Conservation (phyloP, 2,329 filamentous ascomycete species). For the Fusarium sp. region DNA sequence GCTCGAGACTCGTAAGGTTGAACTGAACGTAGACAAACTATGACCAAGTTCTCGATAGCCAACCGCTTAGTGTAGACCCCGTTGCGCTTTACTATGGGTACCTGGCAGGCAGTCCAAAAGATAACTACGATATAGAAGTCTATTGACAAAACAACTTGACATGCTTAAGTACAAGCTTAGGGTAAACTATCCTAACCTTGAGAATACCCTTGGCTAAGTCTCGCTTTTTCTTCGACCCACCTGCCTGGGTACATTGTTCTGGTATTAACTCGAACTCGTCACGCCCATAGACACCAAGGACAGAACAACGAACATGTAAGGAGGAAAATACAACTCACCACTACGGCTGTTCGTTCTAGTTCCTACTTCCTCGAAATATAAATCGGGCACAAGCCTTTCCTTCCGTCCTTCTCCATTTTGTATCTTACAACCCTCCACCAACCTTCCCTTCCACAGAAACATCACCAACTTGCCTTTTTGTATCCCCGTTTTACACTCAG, state of each 20-base stretch:
- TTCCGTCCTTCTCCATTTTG: neutral
- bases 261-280: neutral
- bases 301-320: neutral
- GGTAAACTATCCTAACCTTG: too few relatives aligned
- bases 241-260: neutral
- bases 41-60: neutral
- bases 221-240: too few relatives aligned
- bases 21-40: neutral
- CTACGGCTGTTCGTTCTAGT: neutral
- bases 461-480: neutral
- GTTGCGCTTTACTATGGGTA: neutral
- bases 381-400: neutral
- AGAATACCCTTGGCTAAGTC: too few relatives aligned
- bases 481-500: neutral
- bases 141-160: too few relatives aligned
- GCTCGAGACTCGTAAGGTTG: neutral
- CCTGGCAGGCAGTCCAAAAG: too few relatives aligned
- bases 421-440: neutral
- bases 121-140: too few relatives aligned
- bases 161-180: too few relatives aligned
- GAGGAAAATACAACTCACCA: neutral
- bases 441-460: neutral
- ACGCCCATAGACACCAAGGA: neutral
- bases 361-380: neutral
- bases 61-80: neutral